Conservation (phyloP, 306 rosid genomes). For the Inga laurina region DNA sequence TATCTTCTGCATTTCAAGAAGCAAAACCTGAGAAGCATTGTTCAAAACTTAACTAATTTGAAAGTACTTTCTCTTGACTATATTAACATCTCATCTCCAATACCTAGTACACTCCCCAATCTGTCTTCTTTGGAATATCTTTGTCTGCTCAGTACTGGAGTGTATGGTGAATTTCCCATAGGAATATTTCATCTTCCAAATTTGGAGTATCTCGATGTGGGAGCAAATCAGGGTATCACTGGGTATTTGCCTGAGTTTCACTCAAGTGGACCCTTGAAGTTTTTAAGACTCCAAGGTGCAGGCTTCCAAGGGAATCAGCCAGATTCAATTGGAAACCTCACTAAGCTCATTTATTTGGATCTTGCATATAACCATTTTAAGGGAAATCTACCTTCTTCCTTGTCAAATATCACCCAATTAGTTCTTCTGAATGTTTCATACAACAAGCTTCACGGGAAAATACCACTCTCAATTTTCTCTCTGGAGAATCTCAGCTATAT, state of each 20-base stretch:
- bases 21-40: neutral
- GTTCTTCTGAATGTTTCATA: neutral
- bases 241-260: neutral
- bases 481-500: neutral
- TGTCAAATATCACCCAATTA: neutral
- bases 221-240: neutral
- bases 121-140: neutral
- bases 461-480: conserved; percentile 22
- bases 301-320: neutral
- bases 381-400: neutral
- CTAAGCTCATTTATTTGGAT: neutral
- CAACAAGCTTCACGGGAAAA: conserved; percentile 22
- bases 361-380: neutral
- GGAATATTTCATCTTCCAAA: neutral
- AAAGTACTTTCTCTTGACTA: neutral
- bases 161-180: neutral
- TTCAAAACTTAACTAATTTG: neutral
- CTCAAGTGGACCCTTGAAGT: neutral
- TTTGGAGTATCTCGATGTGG: neutral
- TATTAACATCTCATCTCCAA: neutral
- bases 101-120: neutral
- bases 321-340: neutral
- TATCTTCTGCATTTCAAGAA: neutral
- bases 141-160: neutral
- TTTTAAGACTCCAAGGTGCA: neutral